Evolutionary conservation across 257 asterid species (phyloP).

Genomic region (Solanum neorickii): DNA sequence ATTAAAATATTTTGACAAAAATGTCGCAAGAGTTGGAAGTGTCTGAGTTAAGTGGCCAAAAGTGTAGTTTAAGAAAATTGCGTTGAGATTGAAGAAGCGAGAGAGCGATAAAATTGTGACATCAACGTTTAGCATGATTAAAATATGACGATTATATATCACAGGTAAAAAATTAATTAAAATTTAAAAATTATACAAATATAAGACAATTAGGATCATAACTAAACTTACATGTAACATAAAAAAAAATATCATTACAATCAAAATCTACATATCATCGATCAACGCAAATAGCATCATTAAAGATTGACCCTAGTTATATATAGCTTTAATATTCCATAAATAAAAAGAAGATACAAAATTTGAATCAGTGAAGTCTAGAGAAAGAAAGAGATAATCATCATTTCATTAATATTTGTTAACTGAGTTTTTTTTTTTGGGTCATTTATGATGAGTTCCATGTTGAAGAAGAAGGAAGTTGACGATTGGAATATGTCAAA

Average conservation of each 20-base stretch:
- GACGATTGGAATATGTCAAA: too few relatives aligned
- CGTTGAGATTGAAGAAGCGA: background rate
- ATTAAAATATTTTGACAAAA: background rate
- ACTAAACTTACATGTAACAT: background rate
- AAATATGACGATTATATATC: background rate
- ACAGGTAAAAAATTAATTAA: background rate
- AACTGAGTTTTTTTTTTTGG: background rate
- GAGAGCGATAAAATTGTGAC: background rate
- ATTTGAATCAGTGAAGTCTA: background rate
- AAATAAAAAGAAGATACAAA: background rate
- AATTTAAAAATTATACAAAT: background rate
- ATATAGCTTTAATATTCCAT: background rate
- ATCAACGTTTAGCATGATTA: background rate
- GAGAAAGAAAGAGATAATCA: background rate
- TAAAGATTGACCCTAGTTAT: background rate
- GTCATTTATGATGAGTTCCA: background rate
- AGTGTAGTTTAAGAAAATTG: background rate
- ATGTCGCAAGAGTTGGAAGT: background rate
- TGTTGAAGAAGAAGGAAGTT: too few relatives aligned
- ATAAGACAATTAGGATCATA: background rate
- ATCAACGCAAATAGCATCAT: background rate
- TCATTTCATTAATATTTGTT: background rate
- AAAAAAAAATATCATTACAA: background rate
- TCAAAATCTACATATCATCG: background rate
- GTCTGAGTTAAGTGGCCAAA: background rate